Conservation (phyloP, 2,329 filamentous ascomycete species). For the Cordyceps cicadae region DNA sequence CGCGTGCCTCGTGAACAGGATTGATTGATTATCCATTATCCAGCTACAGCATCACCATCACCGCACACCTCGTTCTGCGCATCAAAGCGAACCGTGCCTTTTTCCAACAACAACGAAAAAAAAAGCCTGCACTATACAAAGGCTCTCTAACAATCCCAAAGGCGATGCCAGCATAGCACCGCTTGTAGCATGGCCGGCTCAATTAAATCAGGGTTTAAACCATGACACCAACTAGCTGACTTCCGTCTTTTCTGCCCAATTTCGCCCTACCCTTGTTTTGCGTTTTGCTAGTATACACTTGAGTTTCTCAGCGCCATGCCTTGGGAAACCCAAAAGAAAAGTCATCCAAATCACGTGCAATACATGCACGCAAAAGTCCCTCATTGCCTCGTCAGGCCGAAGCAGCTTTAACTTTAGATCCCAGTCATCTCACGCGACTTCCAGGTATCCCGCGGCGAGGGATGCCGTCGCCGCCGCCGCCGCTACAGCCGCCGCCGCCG, state of each 20-base stretch:
- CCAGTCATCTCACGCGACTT: constrained; percentile 18
- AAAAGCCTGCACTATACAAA: too few species aligned
- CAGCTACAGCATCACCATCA: too few species aligned
- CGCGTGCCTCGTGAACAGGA: too few species aligned
- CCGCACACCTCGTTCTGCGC: too few species aligned
- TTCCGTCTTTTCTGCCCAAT: background rate
- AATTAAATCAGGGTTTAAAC: background rate
- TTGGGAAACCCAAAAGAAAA: background rate
- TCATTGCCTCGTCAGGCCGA: background rate
- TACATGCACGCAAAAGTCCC: background rate
- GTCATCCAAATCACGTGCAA: too few species aligned
- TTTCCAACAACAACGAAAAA: too few species aligned
- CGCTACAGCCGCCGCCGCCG: constrained; percentile 20
- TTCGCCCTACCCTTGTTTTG: background rate
- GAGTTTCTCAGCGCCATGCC: background rate
- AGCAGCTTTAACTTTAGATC: background rate
- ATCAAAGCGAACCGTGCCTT: too few species aligned
- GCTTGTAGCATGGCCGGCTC: too few species aligned
- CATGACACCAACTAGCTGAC: too few species aligned
- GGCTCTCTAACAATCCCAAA: too few species aligned
- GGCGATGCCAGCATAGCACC: too few species aligned
- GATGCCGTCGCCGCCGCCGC: constrained; percentile 25
- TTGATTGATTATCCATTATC: too few species aligned
- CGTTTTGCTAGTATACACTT: background rate
- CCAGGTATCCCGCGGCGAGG: constrained; percentile 29